Evolutionary conservation across 2,329 filamentous ascomycete genomes (phyloP).

Genomic region (Ustulina deusta): DNA sequence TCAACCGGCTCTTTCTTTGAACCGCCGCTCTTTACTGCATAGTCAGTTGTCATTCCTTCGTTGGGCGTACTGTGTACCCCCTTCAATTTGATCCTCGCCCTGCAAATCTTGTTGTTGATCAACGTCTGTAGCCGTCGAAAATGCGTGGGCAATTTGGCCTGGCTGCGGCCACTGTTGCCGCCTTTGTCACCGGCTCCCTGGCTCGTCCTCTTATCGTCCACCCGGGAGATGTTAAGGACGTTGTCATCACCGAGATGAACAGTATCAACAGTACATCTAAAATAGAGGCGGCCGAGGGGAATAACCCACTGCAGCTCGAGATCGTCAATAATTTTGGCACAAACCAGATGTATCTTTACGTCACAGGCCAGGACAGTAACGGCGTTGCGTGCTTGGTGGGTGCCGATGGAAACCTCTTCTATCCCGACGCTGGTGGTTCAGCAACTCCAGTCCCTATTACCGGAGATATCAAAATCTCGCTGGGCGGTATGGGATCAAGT

Average conservation of each 20-base stretch:
- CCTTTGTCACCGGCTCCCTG: conserved; percentile 43
- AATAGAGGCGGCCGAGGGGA: conserved; percentile 8
- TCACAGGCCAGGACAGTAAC: conserved; percentile 55
- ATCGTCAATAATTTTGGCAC: conserved; percentile 57
- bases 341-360: conserved; percentile 55
- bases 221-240: conserved; percentile 50
- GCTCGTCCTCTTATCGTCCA: conserved; percentile 48
- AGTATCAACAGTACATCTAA: conserved; percentile 54
- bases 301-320: conserved; percentile 44
- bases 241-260: conserved; percentile 55
- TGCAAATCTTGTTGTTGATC: conserved; percentile 30
- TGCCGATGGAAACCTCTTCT: conserved; percentile 55
- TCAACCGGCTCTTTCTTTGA: conserved; percentile 45
- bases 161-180: conserved; percentile 44
- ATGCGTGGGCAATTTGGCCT: conserved; percentile 48
- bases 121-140: conserved; percentile 31
- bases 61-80: conserved; percentile 41
- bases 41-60: conserved; percentile 46
- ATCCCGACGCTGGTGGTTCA: conserved; percentile 53
- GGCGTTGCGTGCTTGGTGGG: conserved; percentile 56
- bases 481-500: conserved; percentile 54
- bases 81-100: conserved; percentile 31
- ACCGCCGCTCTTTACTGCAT: conserved; percentile 45
- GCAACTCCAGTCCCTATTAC: conserved; percentile 50
- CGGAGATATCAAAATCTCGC: conserved; percentile 53